Percentiles rank a stretch among this genome's conserved stretches.
These are phyloP conservation scores for Neodidymelliopsis sp. DNA, from an alignment of 2,329 filamentous ascomycete species.

Conservation along the genomic window DNA sequence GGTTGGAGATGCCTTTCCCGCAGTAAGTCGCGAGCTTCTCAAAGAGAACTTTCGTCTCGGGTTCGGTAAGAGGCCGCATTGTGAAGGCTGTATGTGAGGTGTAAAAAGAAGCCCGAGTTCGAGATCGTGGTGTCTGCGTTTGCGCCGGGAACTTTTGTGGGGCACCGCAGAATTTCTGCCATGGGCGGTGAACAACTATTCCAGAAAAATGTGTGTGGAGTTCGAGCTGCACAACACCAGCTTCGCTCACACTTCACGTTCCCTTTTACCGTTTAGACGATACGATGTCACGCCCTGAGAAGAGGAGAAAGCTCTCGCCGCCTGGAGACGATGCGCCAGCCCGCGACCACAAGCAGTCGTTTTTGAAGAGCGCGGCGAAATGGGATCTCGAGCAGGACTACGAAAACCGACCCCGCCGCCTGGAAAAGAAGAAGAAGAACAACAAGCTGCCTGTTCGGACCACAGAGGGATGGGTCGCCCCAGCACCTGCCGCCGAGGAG, in stretches of 20 bases:
- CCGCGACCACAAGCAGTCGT: constrained; percentile 55
- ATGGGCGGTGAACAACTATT: constrained; percentile 17
- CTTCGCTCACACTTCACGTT: constrained; percentile 1
- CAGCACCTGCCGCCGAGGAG: constrained; percentile 50
- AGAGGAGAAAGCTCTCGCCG: constrained; percentile 49
- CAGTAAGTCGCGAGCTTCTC: constrained; percentile 94
- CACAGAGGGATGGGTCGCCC: constrained; percentile 74
- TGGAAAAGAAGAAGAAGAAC: constrained; percentile 66
- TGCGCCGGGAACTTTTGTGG: constrained; percentile 25
- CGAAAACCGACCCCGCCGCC: constrained; percentile 78
- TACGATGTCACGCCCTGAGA: constrained; percentile 46
- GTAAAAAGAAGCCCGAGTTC: constrained; percentile 1
- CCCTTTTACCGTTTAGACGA: background rate
- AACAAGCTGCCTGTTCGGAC: constrained; percentile 88
- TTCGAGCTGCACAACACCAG: constrained; percentile 12
- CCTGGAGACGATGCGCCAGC: constrained; percentile 37
- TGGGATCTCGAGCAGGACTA: constrained; percentile 96
- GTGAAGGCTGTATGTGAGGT: constrained; percentile 11
- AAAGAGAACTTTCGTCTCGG: constrained; percentile 82
- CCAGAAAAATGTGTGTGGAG: constrained; percentile 4
- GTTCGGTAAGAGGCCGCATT: constrained; percentile 84
- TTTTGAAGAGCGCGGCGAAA: constrained; percentile 76
- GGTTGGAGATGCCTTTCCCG: constrained; percentile 82
- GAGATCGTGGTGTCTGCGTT: constrained; percentile 3
- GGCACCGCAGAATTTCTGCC: constrained; percentile 30